Evolutionary conservation across 2,329 filamentous ascomycete genomes (phyloP).

Genomic region (Ophiostoma piceae): DNA sequence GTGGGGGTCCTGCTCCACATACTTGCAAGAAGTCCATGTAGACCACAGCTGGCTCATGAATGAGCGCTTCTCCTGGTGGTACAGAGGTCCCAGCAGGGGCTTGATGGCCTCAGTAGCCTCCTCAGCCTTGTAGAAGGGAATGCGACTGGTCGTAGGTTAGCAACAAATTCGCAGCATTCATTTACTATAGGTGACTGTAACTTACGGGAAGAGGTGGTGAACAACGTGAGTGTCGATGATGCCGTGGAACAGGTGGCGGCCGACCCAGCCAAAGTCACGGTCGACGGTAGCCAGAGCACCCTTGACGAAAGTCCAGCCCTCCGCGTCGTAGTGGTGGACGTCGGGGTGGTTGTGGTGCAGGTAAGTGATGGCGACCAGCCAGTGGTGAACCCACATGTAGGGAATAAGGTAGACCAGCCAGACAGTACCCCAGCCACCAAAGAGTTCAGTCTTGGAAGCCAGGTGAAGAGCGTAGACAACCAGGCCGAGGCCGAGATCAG

Average conservation of each 20-base stretch:
- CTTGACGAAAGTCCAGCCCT: slow-evolving; percentile 85
- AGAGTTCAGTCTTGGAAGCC: slow-evolving; percentile 29
- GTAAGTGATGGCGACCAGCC: slow-evolving; percentile 95
- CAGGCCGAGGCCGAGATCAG: slow-evolving; percentile 73
- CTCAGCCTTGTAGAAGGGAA: slow-evolving; percentile 49
- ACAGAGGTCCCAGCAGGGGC: slow-evolving; percentile 89
- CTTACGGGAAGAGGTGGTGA: slow-evolving; percentile 73
- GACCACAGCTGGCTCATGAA: slow-evolving; percentile 45
- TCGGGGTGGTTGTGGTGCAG: slow-evolving; percentile 93
- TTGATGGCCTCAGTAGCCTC: slow-evolving; percentile 42
- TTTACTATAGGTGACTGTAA: slow-evolving; percentile 3
- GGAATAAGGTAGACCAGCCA: slow-evolving; percentile 91
- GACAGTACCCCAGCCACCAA: slow-evolving; percentile 71
- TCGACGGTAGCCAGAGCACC: slow-evolving; percentile 93
- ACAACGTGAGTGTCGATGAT: slow-evolving; percentile 96
- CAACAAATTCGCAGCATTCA: background rate
- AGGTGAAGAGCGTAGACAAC: background rate
- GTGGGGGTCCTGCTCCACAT: slow-evolving; percentile 40
- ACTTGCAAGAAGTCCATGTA: slow-evolving; percentile 45
- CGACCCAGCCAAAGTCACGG: slow-evolving; percentile 92
- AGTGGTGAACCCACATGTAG: slow-evolving; percentile 98
- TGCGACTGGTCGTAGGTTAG: slow-evolving; percentile 60
- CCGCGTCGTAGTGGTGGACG: slow-evolving; percentile 80
- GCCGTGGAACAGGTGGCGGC: slow-evolving; percentile 80
- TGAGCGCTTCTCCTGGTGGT: slow-evolving; percentile 64